Percentiles rank a stretch among this genome's conserved stretches.
These are phyloP conservation scores for Syncephalis plumigaleata DNA, from an alignment of 371 early-diverging fungal species.

Conservation along the genomic window DNA sequence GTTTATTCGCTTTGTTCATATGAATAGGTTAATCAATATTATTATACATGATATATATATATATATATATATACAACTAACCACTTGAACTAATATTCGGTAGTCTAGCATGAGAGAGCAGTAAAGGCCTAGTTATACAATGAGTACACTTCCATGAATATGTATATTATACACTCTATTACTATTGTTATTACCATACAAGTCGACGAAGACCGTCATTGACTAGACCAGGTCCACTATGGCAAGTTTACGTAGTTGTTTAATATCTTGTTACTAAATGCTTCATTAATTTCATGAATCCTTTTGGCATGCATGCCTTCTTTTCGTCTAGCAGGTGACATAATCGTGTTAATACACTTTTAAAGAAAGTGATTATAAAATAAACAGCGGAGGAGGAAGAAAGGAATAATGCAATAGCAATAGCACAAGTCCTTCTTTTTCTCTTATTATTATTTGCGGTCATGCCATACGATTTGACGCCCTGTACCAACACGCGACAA, in stretches of 20 bases:
- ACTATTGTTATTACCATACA: constrained; percentile 23
- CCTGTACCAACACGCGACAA: no score
- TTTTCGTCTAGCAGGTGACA: no score
- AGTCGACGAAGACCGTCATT: constrained; percentile 23
- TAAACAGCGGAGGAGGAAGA: no score
- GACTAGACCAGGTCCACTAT: constrained; percentile 26
- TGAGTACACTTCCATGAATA: not conserved
- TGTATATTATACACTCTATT: not conserved
- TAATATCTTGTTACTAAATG: constrained; percentile 23
- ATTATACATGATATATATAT: no score
- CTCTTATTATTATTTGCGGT: no score
- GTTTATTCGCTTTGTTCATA: not conserved
- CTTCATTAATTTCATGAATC: constrained; percentile 20
- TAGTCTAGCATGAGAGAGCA: constrained; percentile 15
- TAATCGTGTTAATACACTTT: no score
- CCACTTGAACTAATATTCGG: not conserved
- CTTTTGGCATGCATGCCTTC: no score
- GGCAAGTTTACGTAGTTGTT: constrained; percentile 23
- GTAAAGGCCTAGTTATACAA: constrained; percentile 20
- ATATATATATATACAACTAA: constrained; percentile 6
- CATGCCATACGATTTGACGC: no score
- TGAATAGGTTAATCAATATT: not conserved
- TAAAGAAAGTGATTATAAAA: no score
- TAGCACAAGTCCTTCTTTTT: no score
- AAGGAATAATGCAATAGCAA: no score